Base-by-base conservation (phyloP, 2,329 filamentous ascomycete genomes). In the Elsinoe perseae region DNA sequence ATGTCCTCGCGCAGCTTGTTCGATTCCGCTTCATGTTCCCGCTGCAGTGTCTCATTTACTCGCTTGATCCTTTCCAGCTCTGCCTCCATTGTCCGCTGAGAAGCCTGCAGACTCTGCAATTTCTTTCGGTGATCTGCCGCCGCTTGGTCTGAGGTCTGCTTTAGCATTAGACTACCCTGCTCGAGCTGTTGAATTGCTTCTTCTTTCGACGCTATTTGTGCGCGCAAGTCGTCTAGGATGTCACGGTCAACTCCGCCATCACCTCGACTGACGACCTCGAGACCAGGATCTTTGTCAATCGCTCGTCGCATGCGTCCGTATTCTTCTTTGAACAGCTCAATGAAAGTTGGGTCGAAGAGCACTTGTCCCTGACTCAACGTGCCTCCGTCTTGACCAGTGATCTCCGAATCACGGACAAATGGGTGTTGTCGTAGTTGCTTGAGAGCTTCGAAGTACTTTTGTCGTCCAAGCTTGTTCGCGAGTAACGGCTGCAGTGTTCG, bases 241-340 rank as follows among this genome's bases (percentile, higher is more conserved):
- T 97, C 89, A 38, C 92, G 82, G n/a, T 95, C 95, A 34, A 98
- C 87, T 3, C 92, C 92, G 9, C 91, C 88, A 66, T 91, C 89
- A 42, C 84, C 79, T 57, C 90, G 77, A 9, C 93, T 81, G 0
- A 89, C 86, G 23, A 95, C 84, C 68, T 98, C 93, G 59, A 95
- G 76, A 1, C 85, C 89, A 0, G 93, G 93, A 60, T 95, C 89
- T 59, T 92, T 84, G 70, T 98, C 93, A 63, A 98, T 88, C 12
- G 89, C 87, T 60, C 89, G 83, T 36, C 86, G 75, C 57, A 96
- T 74, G 7, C 91, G 85, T 64, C 87, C 92, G 68, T 95, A 97
- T 67, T 95, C 95, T 65, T 97, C 91, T 66, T 96, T 96, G 64
- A 96, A 82, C 65, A 97, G 95, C 59, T 96, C 88, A 56, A 98